Percentiles rank a stretch among this genome's conserved stretches.
phyloP scores from a whole-genome alignment of 2,329 filamentous ascomycete genomes.

The Fusarium drepaniforme region DNA sequence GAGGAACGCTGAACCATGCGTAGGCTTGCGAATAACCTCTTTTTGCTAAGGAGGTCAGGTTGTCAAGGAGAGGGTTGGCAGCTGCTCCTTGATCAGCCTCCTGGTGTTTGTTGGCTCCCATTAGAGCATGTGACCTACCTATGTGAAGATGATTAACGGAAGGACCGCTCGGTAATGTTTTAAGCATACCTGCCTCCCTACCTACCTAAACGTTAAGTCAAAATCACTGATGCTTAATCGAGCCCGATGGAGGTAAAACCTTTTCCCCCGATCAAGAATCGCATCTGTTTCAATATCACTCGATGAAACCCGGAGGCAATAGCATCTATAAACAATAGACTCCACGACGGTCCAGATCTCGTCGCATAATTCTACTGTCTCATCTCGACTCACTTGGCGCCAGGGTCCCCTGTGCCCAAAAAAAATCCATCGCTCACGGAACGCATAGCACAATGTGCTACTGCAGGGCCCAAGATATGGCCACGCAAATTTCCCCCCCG shows the following conservation, averaged over 20 bases:
- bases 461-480: slow-evolving; percentile 15
- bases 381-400: slow-evolving; percentile 17
- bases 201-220: not conserved
- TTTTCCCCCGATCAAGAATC: slow-evolving; percentile 1
- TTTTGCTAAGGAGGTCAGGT: not conserved
- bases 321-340: slow-evolving; percentile 11
- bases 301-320: slow-evolving; percentile 26
- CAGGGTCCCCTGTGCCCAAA: slow-evolving; percentile 9
- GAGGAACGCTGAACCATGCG: not conserved
- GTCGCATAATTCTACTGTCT: slow-evolving; percentile 23
- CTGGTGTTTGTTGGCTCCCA: not conserved
- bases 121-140: not conserved
- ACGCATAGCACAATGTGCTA: slow-evolving; percentile 6
- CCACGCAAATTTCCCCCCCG: slow-evolving; percentile 3
- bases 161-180: not conserved
- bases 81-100: not conserved
- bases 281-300: slow-evolving; percentile 24
- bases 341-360: slow-evolving; percentile 27
- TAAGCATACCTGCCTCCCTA: not conserved
- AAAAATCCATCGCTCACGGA: slow-evolving; percentile 10
- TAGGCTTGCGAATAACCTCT: slow-evolving; percentile 20
- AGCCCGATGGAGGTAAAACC: not conserved
- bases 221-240: not conserved
- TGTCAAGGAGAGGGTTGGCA: not conserved
- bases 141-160: not conserved